Conservation (phyloP, 345 rosid genomes). For the Salix viminalis region DNA sequence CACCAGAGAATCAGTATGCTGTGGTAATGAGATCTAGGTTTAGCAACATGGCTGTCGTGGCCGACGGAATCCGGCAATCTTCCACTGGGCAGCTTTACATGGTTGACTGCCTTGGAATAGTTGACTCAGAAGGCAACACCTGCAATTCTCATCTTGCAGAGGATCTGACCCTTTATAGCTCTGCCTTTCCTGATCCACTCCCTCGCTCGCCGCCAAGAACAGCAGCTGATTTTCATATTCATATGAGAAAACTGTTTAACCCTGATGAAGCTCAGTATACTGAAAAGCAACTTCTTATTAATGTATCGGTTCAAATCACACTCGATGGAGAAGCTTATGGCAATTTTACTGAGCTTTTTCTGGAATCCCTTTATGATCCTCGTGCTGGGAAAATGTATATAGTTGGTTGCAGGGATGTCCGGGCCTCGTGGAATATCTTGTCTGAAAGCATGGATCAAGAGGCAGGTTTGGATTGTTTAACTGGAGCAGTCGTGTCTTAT, state of each 20-base stretch:
- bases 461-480: slow-evolving; percentile 71
- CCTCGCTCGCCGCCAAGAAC: slow-evolving; percentile 19
- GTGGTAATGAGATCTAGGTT: slow-evolving; percentile 46
- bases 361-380: slow-evolving; percentile 81
- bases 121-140: slow-evolving; percentile 37
- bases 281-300: slow-evolving; percentile 70
- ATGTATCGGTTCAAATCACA: slow-evolving; percentile 70
- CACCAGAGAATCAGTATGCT: slow-evolving; percentile 44
- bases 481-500: slow-evolving; percentile 60
- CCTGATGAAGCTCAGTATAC: slow-evolving; percentile 55
- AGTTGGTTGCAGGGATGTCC: slow-evolving; percentile 82
- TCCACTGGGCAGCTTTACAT: slow-evolving; percentile 81
- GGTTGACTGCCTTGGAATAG: slow-evolving; percentile 65
- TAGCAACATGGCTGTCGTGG: slow-evolving; percentile 62
- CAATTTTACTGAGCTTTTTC: slow-evolving; percentile 55
- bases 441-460: slow-evolving; percentile 75
- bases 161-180: slow-evolving; percentile 59
- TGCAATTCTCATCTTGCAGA: slow-evolving; percentile 40
- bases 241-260: slow-evolving; percentile 43
- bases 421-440: slow-evolving; percentile 70
- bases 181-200: slow-evolving; percentile 46
- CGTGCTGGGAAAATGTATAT: slow-evolving; percentile 73
- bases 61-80: slow-evolving; percentile 77
- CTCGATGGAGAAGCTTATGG: slow-evolving; percentile 37
- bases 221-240: slow-evolving; percentile 24